Evolutionary conservation across 345 rosid genomes (phyloP), one percentile per base, ranked within the genome.

Genomic region (Toxicodendron radicans): DNA sequence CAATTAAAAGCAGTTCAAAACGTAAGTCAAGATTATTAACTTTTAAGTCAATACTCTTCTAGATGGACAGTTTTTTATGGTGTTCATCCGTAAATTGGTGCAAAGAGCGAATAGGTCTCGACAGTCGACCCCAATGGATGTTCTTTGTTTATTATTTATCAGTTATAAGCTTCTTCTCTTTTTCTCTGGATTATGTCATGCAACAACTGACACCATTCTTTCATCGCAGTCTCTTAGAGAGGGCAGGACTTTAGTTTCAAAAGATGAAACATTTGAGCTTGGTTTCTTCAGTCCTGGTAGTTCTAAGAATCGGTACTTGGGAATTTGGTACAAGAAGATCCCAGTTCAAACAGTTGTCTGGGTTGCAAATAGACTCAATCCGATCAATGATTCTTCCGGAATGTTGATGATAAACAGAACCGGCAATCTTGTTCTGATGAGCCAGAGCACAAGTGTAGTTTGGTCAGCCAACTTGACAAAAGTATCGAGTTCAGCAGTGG

Each of bases 281-380:
- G 86, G 86, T 35, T 83, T 83, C 68, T 83, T 80, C 82, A 80
- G 79, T 65, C 86, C 86, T 17, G 64, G 75, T 3, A 76, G 71
- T 57, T 86, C 88, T 23, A 51, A 32, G 33, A 84, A 76, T 2
- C 78, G 78, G 58, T 88, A 82, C 59, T 33, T 88, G 23, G 92
- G 89, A 60, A 84, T 88, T 7, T 86, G 92, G 89, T 84, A 81
- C 78, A 86, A 78, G 80, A 76, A 75, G 16, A 74, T 83, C 68
- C 76, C 80, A 5, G 71, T 0, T 0, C 63, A 33, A 64, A 83
- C 87, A 5, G 79, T 82, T 38, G 92, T 88, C 3, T 88, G 92
- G 90, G 87, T 84, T 6, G 88, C 91, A 9, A 86, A 88, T 58
- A 70, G 90, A 72, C 77, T 60, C 58, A 58, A 41, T 23, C 87